phyloP scores from a whole-genome alignment of 768 basidiomycete genomes.

The Pisolithus marmoratus region DNA sequence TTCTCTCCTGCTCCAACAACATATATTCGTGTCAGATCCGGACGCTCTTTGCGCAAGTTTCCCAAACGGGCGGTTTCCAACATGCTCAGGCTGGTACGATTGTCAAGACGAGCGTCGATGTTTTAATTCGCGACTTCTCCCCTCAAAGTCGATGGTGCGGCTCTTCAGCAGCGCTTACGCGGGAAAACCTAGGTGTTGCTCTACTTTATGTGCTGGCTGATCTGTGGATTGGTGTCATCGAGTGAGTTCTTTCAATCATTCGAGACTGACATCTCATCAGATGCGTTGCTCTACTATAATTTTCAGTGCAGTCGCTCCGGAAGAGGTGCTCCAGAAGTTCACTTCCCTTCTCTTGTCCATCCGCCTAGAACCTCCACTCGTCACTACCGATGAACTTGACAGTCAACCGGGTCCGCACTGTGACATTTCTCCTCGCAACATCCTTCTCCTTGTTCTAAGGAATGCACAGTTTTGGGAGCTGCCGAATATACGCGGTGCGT shows the following conservation, averaged over 20 bases:
- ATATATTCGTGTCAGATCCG: conserved; percentile 10
- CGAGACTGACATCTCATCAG: neutral
- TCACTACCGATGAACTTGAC: conserved; percentile 5
- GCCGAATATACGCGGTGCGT: conserved; percentile 51
- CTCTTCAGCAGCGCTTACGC: conserved; percentile 32
- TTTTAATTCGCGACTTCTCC: conserved; percentile 19
- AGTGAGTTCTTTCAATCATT: conserved; percentile 41
- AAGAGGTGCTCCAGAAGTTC: conserved; percentile 35
- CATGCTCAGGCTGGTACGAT: conserved; percentile 14
- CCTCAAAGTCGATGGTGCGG: conserved; percentile 40
- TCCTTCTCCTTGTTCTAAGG: conserved; percentile 30
- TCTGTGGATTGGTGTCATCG: conserved; percentile 64
- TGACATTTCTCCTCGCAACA: conserved; percentile 22
- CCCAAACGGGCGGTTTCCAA: conserved; percentile 13
- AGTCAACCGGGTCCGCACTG: conserved; percentile 15
- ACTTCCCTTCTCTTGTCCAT: conserved; percentile 34
- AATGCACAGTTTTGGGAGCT: conserved; percentile 76
- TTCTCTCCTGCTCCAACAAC: neutral
- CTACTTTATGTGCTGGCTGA: conserved; percentile 52
- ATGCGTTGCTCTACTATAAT: neutral
- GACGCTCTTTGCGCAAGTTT: conserved; percentile 27
- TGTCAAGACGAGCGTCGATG: conserved; percentile 15
- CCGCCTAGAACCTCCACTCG: conserved; percentile 6
- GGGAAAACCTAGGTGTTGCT: conserved; percentile 36
- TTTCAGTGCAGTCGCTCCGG: conserved; percentile 38